A percentile compares a stretch with the other conserved stretches of the same genome.
Evolutionary conservation across 2,329 filamentous ascomycete species (phyloP).

Genomic region (Neoarthrinium moseri): DNA sequence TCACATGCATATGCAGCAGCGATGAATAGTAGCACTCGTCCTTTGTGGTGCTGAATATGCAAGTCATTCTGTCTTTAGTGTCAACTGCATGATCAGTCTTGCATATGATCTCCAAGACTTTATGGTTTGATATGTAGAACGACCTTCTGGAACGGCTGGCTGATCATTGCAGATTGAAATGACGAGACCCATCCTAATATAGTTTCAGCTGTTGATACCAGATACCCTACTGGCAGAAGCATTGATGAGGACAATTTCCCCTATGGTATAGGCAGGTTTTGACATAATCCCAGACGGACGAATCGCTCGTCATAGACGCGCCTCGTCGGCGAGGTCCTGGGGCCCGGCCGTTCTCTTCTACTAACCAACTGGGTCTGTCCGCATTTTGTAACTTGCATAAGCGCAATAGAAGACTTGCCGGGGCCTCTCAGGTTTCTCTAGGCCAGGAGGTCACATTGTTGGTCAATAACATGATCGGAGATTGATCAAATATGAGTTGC

Average conservation of each 20-base stretch:
- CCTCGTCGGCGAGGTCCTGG: neutral
- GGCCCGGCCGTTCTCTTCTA: neutral
- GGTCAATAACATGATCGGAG: neutral
- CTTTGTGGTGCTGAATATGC: conserved; percentile 1
- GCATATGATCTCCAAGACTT: neutral
- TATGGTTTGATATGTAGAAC: neutral
- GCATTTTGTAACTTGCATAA: conserved; percentile 8
- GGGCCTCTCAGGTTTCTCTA: neutral
- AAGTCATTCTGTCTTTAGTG: conserved; percentile 7
- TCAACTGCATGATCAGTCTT: conserved; percentile 5
- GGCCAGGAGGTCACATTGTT: neutral
- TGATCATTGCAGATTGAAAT: too few relatives aligned
- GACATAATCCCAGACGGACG: neutral
- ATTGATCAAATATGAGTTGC: neutral
- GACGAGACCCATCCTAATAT: too few relatives aligned
- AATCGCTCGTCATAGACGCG: neutral
- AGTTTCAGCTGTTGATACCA: neutral
- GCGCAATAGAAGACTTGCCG: neutral
- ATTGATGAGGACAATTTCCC: conserved; percentile 1
- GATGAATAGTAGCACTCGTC: neutral
- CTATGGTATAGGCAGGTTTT: neutral
- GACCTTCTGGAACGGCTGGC: neutral
- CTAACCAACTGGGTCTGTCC: neutral
- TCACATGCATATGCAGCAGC: neutral
- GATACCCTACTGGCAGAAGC: neutral